Evolutionary conservation across 1,284 basidiomycete genomes (phyloP).

Genomic region (Cutaneotrichosporon cyanovorans): DNA sequence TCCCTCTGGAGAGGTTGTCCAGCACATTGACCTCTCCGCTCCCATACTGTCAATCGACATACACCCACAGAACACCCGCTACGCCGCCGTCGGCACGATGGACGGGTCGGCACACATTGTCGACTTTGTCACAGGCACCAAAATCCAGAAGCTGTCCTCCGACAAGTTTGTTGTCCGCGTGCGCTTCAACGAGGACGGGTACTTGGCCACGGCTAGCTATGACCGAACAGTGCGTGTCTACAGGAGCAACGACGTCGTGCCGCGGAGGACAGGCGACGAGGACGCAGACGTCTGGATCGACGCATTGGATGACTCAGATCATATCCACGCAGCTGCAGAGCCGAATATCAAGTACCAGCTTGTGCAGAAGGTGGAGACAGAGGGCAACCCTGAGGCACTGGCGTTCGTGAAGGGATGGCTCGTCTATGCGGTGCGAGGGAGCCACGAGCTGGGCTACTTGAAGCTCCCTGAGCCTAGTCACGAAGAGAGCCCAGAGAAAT

Average conservation of each 20-base stretch:
- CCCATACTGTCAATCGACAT: conserved; percentile 40
- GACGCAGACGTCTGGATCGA: conserved; percentile 29
- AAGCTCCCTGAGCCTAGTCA: no score
- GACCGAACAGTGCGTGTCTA: conserved; percentile 41
- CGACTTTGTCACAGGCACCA: conserved; percentile 34
- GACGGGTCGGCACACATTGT: conserved; percentile 39
- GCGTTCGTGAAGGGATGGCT: conserved; percentile 36
- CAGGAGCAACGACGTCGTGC: conserved; percentile 9
- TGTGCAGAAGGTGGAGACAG: conserved; percentile 23
- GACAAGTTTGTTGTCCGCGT: conserved; percentile 43
- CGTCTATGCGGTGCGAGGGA: conserved; percentile 35
- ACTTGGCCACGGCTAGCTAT: conserved; percentile 43
- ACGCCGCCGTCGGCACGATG: conserved; percentile 42
- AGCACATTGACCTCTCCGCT: conserved; percentile 19
- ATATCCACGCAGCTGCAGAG: conserved; percentile 29
- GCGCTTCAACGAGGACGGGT: conserved; percentile 38
- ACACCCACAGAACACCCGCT: conserved; percentile 39
- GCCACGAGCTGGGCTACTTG: conserved; percentile 34
- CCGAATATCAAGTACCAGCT: conserved; percentile 32
- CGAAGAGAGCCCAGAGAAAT: conserved; percentile 5
- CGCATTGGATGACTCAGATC: conserved; percentile 32
- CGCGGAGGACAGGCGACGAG: conserved; percentile 5
- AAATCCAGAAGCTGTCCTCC: conserved; percentile 38
- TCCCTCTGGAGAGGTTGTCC: conserved; percentile 57
- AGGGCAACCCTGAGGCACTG: conserved; percentile 42